These are phyloP conservation scores for Erucastrum elatum DNA, from an alignment of 345 rosid genomes.

Conservation along the genomic window DNA sequence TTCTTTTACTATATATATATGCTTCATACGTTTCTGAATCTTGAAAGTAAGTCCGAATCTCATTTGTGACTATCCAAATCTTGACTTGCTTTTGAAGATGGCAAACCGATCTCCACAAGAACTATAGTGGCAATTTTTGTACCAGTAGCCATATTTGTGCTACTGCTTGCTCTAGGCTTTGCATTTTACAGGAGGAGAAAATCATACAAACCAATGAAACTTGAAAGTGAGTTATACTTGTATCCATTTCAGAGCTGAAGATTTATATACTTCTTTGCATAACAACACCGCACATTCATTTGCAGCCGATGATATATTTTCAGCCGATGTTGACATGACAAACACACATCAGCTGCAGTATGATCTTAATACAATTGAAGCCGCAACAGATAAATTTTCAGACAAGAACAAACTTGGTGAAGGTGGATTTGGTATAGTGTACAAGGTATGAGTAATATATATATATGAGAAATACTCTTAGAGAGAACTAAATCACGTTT, in stretches of 20 bases:
- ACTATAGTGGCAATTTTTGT: neutral
- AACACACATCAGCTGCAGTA: neutral
- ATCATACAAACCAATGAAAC: neutral
- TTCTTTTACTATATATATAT: too few species aligned
- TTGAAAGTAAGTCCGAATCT: neutral
- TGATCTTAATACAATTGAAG: constrained; percentile 10
- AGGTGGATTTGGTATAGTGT: constrained; percentile 28
- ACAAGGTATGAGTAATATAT: constrained; percentile 2
- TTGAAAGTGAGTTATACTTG: neutral
- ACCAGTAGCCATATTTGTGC: neutral
- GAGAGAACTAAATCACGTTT: too few species aligned
- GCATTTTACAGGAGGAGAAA: neutral
- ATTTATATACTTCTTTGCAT: too few species aligned
- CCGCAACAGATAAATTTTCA: constrained; percentile 6
- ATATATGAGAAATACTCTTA: too few species aligned
- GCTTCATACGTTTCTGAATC: too few species aligned
- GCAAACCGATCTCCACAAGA: neutral
- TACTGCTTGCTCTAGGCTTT: neutral
- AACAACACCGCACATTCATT: too few species aligned
- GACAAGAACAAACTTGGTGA: neutral
- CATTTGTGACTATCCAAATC: neutral
- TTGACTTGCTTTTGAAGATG: neutral
- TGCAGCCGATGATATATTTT: neutral
- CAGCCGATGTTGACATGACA: constrained; percentile 6
- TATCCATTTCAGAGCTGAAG: neutral